A percentile compares a stretch with the other conserved stretches of the same genome.
Evolutionary conservation across 495 filamentous ascomycete genomes (phyloP).

Genomic region (Aspergillus hancockii): DNA sequence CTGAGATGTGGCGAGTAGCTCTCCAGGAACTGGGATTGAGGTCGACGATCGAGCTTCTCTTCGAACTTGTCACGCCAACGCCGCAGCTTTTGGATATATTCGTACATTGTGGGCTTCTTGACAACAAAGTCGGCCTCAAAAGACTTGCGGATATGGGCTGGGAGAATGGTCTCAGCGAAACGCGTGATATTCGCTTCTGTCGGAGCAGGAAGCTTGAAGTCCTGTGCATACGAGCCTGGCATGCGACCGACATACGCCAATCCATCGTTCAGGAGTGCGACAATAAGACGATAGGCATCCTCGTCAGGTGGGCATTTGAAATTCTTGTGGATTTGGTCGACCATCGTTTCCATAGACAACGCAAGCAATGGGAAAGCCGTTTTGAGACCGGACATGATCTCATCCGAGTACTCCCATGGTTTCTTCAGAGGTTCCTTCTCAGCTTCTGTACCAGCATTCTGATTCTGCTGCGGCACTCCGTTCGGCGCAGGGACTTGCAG

Average conservation of each 20-base stretch:
- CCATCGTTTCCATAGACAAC: slow-evolving; percentile 98
- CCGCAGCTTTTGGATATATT: slow-evolving; percentile 96
- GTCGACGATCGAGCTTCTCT: slow-evolving; percentile 91
- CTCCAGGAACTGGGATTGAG: slow-evolving; percentile 70
- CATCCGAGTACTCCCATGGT: slow-evolving; percentile 94
- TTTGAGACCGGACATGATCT: slow-evolving; percentile 91
- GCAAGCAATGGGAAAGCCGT: slow-evolving; percentile 95
- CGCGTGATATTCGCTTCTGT: slow-evolving; percentile 96
- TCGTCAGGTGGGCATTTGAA: slow-evolving; percentile 99
- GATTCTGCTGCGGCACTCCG: slow-evolving; percentile 30
- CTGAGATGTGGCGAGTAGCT: slow-evolving; percentile 83
- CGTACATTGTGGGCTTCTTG: slow-evolving; percentile 91
- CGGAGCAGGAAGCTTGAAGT: slow-evolving; percentile 83
- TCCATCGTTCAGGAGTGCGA: slow-evolving; percentile 93
- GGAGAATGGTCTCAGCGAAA: slow-evolving; percentile 94
- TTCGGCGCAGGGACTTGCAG: slow-evolving; percentile 46
- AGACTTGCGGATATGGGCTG: slow-evolving; percentile 84
- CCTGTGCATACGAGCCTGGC: slow-evolving; percentile 81
- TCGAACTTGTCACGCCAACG: slow-evolving; percentile 98
- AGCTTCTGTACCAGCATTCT: slow-evolving; percentile 23
- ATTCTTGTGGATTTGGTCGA: slow-evolving; percentile 96
- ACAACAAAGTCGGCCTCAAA: slow-evolving; percentile 96
- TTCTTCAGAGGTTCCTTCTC: slow-evolving; percentile 62
- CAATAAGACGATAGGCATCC: slow-evolving; percentile 96
- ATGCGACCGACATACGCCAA: slow-evolving; percentile 83